phyloP scores from a whole-genome alignment of 495 filamentous ascomycete species.

The Neurospora cerealis region DNA sequence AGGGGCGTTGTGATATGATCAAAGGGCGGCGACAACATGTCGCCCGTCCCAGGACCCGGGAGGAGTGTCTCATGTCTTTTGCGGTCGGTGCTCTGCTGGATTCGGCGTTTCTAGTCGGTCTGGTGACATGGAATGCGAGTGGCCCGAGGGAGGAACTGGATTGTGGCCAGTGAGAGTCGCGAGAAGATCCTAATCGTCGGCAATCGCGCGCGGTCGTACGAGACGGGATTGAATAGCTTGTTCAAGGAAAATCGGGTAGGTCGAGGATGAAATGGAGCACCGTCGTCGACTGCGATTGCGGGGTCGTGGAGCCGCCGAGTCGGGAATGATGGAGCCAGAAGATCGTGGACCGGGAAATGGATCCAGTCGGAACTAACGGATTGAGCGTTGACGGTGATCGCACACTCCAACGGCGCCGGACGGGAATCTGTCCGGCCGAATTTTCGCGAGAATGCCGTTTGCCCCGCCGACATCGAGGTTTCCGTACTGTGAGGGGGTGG shows the following conservation, averaged over 20 bases:
- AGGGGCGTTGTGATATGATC: neutral
- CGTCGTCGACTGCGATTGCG: neutral
- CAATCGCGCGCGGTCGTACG: neutral
- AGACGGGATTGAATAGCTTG: neutral
- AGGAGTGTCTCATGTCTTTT: neutral
- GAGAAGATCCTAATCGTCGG: neutral
- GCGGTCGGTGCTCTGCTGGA: neutral
- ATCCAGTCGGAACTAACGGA: neutral
- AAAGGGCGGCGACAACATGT: neutral
- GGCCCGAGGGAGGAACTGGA: neutral
- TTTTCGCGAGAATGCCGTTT: neutral
- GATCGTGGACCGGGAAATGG: neutral
- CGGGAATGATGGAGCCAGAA: neutral
- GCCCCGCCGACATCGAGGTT: neutral
- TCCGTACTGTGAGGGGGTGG: too few relatives aligned
- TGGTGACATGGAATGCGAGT: neutral
- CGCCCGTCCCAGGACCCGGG: neutral
- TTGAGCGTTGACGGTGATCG: neutral
- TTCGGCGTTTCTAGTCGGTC: neutral
- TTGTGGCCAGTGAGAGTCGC: neutral
- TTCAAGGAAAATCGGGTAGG: neutral
- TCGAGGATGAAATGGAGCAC: neutral
- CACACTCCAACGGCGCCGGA: neutral
- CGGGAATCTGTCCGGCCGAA: neutral
- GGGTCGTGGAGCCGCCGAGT: neutral